Evolutionary conservation across 192 early-diverging fungal genomes (phyloP), one percentile per base, ranked within the genome.

Genomic region (Coemansia sp.): DNA sequence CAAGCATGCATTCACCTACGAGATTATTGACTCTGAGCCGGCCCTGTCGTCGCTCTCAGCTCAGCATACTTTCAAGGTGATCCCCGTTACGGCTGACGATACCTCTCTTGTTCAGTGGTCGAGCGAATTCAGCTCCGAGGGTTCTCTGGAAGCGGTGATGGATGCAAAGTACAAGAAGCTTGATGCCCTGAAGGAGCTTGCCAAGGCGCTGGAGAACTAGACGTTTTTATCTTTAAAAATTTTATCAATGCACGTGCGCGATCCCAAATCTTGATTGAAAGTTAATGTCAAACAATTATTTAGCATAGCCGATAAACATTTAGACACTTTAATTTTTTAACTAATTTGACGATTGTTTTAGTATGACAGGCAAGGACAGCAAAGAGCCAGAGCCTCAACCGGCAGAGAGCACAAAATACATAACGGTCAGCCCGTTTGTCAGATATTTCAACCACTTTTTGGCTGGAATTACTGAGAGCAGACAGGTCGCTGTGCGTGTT

Each of bases 161-260:
- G 85, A 87, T 54, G 71, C 82, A 55, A 82, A 84, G 61, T 87
- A 82, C 77, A 87, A 87, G 80, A 84, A 84, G 69, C 68, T 66
- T 26, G 85, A 87, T 14, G 84, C 82, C 38, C 68, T 86, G 11
- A 73, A 72, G 12, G 85, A 85, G 25, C 84, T 85, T 22, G 69
- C 75, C 42, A 86, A 83, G 67, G 68, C 80, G 19, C 62, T 66
- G 0, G 62, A 69, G 48, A 60, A 65, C 59, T 68, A 64, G 40
- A 26, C n/a, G 3, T 31, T 31, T 31, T 31, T 31, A 31, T 31
- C 31, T 31, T 2, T 34, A 42, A 47, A 44, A 23, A 26, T 26
- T 62, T 62, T 49, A 48, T 61, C 11, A 44, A 60, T 5, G 26
- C 40, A 50, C 52, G 36, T 65, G 31, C 28, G 42, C 26, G n/a